These are phyloP conservation scores for Hypoxylon sp. DNA, from an alignment of 2,329 filamentous ascomycete species.

Conservation along the genomic window DNA sequence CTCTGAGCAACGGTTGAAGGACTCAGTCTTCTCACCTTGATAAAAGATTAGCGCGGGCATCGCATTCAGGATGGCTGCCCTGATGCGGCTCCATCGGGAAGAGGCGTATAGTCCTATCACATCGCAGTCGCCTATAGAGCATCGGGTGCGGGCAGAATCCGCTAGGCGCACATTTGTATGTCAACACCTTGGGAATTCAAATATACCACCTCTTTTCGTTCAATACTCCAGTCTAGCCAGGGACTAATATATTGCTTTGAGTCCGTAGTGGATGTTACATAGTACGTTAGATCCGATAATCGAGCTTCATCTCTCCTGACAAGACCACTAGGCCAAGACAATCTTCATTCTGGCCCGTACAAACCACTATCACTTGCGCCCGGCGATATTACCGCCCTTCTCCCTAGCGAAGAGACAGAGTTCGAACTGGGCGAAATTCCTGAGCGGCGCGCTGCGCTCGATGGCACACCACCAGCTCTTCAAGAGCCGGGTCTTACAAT, in stretches of 20 bases:
- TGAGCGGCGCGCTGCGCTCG: conserved; percentile 63
- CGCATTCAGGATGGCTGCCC: conserved; percentile 66
- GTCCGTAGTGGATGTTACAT: conserved; percentile 68
- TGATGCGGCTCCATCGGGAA: conserved; percentile 68
- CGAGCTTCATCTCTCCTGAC: conserved; percentile 7
- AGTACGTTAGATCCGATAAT: conserved; percentile 51
- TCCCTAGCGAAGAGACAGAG: conserved; percentile 66
- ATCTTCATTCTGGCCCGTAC: conserved; percentile 65
- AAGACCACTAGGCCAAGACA: conserved; percentile 61
- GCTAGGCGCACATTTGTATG: conserved; percentile 67
- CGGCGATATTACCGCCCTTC: conserved; percentile 66
- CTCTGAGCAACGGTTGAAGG: neutral
- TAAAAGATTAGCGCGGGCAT: conserved; percentile 68
- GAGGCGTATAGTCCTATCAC: conserved; percentile 63
- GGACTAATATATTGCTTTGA: conserved; percentile 8
- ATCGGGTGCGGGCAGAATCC: conserved; percentile 65
- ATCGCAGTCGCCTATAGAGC: conserved; percentile 57
- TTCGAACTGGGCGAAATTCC: conserved; percentile 64
- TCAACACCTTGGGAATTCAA: conserved; percentile 14
- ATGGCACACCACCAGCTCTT: conserved; percentile 64
- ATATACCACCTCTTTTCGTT: neutral
- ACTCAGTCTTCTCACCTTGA: conserved; percentile 34
- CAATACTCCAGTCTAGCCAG: neutral
- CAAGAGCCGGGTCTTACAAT: conserved; percentile 59
- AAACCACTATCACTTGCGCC: conserved; percentile 65